Base-by-base conservation (phyloP, 2,329 filamentous ascomycete genomes). In the Pseudogymnoascus sp. region DNA sequence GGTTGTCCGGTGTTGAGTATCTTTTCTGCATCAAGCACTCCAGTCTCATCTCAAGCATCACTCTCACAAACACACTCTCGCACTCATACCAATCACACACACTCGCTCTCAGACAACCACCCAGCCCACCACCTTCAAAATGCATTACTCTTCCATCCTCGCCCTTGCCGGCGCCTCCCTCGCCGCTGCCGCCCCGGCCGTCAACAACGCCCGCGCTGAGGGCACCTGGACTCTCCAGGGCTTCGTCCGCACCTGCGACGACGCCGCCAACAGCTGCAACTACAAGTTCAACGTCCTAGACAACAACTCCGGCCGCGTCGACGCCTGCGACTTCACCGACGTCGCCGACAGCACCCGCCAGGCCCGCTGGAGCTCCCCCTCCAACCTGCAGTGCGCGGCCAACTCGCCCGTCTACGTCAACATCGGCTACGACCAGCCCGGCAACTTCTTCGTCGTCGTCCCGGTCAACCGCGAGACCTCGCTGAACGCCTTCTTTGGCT, bases 241-340 rank as follows among this genome's bases (percentile, higher is more conserved):
- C 59, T 63, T 63, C 56, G 56, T 61, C 7, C 62, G 62, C 29
- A 63, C 29, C 26, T 63, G 62, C 62, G 37, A 63, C 29, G 62
- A 63, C 19, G n/a, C 26, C 2, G 35, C 56, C 33, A 63, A 63
- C 62, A 19, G 10, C n/a, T 63, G 62, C 11, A 15, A 17, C 26
- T 63, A 63, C 38, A 26, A 21, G 5, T 63, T 63, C 46, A 19
- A 19, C 2, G 21, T 63, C 26, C 2, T 6, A 2, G 46, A 56
- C 26, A 46, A 61, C 42, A 35, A 26, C 23, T 40, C 60, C 44
- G 62, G 62, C 38, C 31, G 15, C 13, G 10, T n/a, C 10, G 21
- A 23, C 17, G 15, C 35, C 26, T 33, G 37, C 9, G 17, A 56
- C 17, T 40, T 46, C 37, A 35, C 40, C 62, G 35, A 42, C 3